Evolutionary conservation across 1,284 basidiomycete genomes (phyloP).

Genomic region (Rhodotorula sp.): DNA sequence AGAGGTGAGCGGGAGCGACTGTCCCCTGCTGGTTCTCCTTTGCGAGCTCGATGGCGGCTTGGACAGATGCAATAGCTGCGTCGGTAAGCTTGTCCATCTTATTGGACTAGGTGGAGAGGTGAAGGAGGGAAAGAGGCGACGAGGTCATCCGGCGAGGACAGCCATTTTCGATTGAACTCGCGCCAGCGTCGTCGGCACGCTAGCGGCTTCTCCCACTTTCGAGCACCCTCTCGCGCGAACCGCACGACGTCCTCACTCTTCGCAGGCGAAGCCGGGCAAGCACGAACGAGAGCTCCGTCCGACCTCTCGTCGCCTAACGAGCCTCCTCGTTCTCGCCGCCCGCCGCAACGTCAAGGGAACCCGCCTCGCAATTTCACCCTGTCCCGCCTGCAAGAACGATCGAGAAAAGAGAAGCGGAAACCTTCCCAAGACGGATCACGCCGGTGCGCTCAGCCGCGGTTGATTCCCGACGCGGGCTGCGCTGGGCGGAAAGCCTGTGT

Average conservation of each 20-base stretch:
- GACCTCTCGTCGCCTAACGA: too few relatives aligned
- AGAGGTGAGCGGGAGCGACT: constrained; percentile 67
- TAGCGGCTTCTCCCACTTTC: too few relatives aligned
- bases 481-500: constrained; percentile 2
- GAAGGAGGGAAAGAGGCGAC: background rate
- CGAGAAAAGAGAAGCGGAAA: background rate
- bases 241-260: too few relatives aligned
- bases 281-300: too few relatives aligned
- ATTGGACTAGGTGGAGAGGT: background rate
- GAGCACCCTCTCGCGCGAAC: too few relatives aligned
- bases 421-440: too few relatives aligned
- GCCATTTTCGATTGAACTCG: too few relatives aligned
- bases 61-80: constrained; percentile 65
- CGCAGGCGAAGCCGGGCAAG: too few relatives aligned
- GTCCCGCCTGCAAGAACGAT: background rate
- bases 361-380: background rate
- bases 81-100: constrained; percentile 65
- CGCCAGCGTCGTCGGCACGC: too few relatives aligned
- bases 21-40: constrained; percentile 72
- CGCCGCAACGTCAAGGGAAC: too few relatives aligned
- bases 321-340: too few relatives aligned
- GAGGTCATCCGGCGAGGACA: too few relatives aligned
- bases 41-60: constrained; percentile 70
- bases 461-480: background rate
- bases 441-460: background rate